Conservation (phyloP, 2,329 filamentous ascomycete species). For the Neopestalotiopsis sp. region DNA sequence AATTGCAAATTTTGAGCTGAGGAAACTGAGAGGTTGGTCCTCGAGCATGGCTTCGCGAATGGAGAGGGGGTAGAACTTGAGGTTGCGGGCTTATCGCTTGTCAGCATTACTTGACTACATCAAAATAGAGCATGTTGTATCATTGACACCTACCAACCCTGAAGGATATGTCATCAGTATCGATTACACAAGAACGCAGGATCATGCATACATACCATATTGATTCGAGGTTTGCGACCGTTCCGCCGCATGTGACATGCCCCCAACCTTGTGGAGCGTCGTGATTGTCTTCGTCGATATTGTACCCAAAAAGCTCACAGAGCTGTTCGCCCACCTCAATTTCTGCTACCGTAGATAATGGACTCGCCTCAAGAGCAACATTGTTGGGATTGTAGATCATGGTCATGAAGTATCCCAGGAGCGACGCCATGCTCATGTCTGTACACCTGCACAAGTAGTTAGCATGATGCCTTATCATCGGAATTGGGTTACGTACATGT, state of each 20-base stretch:
- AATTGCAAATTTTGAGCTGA: constrained; percentile 35
- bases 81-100: constrained; percentile 42
- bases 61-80: constrained; percentile 52
- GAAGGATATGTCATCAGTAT: not conserved
- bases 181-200: no score
- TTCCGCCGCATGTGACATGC: constrained; percentile 50
- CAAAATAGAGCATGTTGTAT: no score
- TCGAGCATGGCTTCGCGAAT: constrained; percentile 36
- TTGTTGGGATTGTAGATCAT: constrained; percentile 59
- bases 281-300: constrained; percentile 33
- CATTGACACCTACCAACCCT: constrained; percentile 4
- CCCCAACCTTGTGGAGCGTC: constrained; percentile 42
- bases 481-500: constrained; percentile 43
- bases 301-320: constrained; percentile 50
- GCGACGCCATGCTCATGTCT: constrained; percentile 46
- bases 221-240: constrained; percentile 52
- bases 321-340: constrained; percentile 50
- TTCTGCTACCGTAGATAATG: constrained; percentile 49
- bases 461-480: constrained; percentile 6
- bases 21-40: constrained; percentile 33
- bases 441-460: constrained; percentile 30
- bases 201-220: constrained; percentile 40
- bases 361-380: constrained; percentile 50
- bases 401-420: constrained; percentile 52
- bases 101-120: no score